Evolutionary conservation across 257 asterid genomes (phyloP), one percentile per base, ranked within the genome.

Genomic region (Nicotiana noctiflora): DNA sequence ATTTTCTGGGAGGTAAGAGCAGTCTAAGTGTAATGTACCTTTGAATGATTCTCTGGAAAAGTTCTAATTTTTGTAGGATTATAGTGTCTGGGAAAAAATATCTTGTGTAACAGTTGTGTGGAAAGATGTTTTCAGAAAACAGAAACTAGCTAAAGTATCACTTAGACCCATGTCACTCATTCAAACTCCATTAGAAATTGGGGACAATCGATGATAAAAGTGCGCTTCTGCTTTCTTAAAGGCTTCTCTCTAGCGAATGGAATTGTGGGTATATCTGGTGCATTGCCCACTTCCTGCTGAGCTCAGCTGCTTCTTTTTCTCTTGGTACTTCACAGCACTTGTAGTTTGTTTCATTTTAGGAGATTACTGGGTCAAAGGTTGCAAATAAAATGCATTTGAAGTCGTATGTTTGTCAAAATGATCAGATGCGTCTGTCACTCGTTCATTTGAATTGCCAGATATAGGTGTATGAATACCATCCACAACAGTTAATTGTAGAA

Each of bases 311-410:
- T 72, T 72, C 25, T 59, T 72, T 40, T 7, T 23, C 23, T 14
- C 51, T 72, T 21, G 78, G 78, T 72, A 46, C 61, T 46, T 46
- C 0, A 46, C 19, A 9, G 15, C 55, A 44, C 2, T 13, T 14
- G 0, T 13, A 13, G 77, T 72, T 40, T 12, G 32, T 70, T 70
- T 44, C 57, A 19, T 19, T 40, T 68, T 31, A 70, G 21, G 77
- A 40, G 77, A 44, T 70, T 49, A 68, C 34, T 40, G 12, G 34
- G 34, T 70, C 19, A 21, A 70, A 70, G 52, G 34, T 44, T 44
- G 70, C 40, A 63, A 63, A 63, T 63, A 63, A 27, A 44, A 44
- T 70, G 77, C 77, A 21, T 70, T 21, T 70, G 57, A 68, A 68
- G 76, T 32, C 32, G 21, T 37, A 11, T 68, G 29, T 19, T 32